Percentiles rank a stretch among this genome's conserved stretches.
Conservation (phyloP, 805 yeast genomes). For the Saccharomycopsis vini region DNA sequence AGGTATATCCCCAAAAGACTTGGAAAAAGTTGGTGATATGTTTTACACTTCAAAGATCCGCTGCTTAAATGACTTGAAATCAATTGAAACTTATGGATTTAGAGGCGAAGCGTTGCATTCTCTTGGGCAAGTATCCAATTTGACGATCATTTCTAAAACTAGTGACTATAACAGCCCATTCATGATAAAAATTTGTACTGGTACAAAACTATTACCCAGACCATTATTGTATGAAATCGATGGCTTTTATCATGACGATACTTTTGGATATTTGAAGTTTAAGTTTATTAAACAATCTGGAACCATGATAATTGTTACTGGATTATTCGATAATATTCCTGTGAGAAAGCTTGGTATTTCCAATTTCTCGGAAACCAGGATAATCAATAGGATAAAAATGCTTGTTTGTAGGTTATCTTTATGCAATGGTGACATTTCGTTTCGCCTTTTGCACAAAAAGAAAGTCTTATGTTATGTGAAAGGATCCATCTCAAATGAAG, state of each 20-base stretch:
- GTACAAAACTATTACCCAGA: slow-evolving; percentile 12
- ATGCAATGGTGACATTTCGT: too few relatives aligned
- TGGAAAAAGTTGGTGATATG: slow-evolving; percentile 37
- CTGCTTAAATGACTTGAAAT: slow-evolving; percentile 30
- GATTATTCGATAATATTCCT: slow-evolving; percentile 36
- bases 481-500: neutral
- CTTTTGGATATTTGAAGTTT: too few relatives aligned
- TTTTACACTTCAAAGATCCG: slow-evolving; percentile 49
- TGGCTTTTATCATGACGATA: too few relatives aligned
- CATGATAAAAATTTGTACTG: slow-evolving; percentile 17
- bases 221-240: slow-evolving; percentile 2
- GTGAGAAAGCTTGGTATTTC: slow-evolving; percentile 31
- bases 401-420: slow-evolving; percentile 20
- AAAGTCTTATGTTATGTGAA: neutral
- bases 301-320: slow-evolving; percentile 30
- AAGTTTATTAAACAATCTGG: slow-evolving; percentile 25
- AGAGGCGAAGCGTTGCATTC: slow-evolving; percentile 64
- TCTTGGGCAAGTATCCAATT: slow-evolving; percentile 37
- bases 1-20: slow-evolving; percentile 49
- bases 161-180: slow-evolving; percentile 21
- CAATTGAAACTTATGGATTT: slow-evolving; percentile 48
- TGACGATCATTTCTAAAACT: slow-evolving; percentile 41
- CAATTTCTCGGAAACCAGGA: slow-evolving; percentile 20
- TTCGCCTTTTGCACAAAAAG: slow-evolving; percentile 17
- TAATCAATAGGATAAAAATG: slow-evolving; percentile 26